These are phyloP conservation scores for Erysimum cheiranthoides DNA, from an alignment of 345 rosid species.

Conservation along the genomic window DNA sequence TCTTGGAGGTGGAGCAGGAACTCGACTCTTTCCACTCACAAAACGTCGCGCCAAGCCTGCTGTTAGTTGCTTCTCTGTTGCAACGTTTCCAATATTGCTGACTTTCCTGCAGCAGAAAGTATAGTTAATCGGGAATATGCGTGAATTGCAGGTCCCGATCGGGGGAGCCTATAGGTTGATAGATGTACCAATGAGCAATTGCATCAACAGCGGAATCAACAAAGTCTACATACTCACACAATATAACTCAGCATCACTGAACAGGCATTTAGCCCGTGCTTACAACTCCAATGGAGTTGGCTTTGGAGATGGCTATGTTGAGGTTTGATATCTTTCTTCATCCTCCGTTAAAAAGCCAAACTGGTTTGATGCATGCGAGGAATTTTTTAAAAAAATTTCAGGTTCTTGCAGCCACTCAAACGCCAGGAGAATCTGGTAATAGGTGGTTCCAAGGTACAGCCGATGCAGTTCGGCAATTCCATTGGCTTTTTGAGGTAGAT, in stretches of 20 bases:
- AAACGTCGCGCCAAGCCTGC: slow-evolving; percentile 97
- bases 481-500: slow-evolving; percentile 94
- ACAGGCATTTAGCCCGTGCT: slow-evolving; percentile 87
- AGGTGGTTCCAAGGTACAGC: slow-evolving; percentile 98
- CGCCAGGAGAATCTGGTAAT: slow-evolving; percentile 92
- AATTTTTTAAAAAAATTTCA: slow-evolving; percentile 32
- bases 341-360: slow-evolving; percentile 1
- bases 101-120: slow-evolving; percentile 11
- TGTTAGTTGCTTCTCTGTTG: slow-evolving; percentile 50
- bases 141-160: slow-evolving; percentile 68
- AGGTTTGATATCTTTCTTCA: slow-evolving; percentile 55
- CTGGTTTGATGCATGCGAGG: slow-evolving; percentile 14
- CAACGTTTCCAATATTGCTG: slow-evolving; percentile 7
- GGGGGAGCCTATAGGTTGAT: slow-evolving; percentile 96
- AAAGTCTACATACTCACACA: slow-evolving; percentile 95
- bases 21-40: slow-evolving; percentile 96
- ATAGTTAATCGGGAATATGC: neutral
- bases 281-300: slow-evolving; percentile 78
- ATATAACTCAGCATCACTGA: slow-evolving; percentile 86
- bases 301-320: slow-evolving; percentile 88
- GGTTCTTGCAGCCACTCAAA: slow-evolving; percentile 96
- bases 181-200: slow-evolving; percentile 99
- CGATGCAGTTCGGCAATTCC: slow-evolving; percentile 94
- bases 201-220: slow-evolving; percentile 95
- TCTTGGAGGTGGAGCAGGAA: slow-evolving; percentile 99